Percentiles rank a stretch among this genome's conserved stretches.
These are phyloP conservation scores for Capronia americana DNA, from an alignment of 2,329 filamentous ascomycete species.

Conservation along the genomic window DNA sequence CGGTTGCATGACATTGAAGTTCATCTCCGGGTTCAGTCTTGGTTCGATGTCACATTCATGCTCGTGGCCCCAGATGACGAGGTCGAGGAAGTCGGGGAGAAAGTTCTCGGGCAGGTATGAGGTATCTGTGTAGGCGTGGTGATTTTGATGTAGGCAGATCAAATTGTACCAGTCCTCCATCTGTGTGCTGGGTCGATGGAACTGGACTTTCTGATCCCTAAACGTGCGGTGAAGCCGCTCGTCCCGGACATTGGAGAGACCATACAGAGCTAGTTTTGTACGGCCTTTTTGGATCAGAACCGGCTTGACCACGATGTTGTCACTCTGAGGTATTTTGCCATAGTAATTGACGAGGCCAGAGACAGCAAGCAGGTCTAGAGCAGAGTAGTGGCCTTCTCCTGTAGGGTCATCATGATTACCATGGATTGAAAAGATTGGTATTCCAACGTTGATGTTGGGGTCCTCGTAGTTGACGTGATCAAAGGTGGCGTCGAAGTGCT, in stretches of 20 bases:
- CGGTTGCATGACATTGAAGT: constrained; percentile 95
- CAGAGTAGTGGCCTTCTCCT: constrained; percentile 91
- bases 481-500: constrained; percentile 88
- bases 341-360: constrained; percentile 96
- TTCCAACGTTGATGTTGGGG: constrained; percentile 93
- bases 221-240: constrained; percentile 95
- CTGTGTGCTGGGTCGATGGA: constrained; percentile 82
- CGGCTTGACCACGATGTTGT: constrained; percentile 91
- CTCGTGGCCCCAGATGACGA: constrained; percentile 96
- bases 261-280: constrained; percentile 91
- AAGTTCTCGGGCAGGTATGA: constrained; percentile 95
- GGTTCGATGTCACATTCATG: constrained; percentile 95
- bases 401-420: constrained; percentile 98
- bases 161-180: constrained; percentile 94
- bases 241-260: constrained; percentile 93
- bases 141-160: constrained; percentile 94
- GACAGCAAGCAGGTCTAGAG: constrained; percentile 87
- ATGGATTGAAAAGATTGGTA: constrained; percentile 97
- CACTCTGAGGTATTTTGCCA: constrained; percentile 85
- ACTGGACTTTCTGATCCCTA: constrained; percentile 89
- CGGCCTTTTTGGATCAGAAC: constrained; percentile 90
- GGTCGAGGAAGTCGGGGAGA: constrained; percentile 85
- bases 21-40: constrained; percentile 79
- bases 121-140: constrained; percentile 87
- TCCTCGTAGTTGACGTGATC: constrained; percentile 98